Evolutionary conservation across 2,329 filamentous ascomycete genomes (phyloP).

Genomic region (Arthroderma sp.): DNA sequence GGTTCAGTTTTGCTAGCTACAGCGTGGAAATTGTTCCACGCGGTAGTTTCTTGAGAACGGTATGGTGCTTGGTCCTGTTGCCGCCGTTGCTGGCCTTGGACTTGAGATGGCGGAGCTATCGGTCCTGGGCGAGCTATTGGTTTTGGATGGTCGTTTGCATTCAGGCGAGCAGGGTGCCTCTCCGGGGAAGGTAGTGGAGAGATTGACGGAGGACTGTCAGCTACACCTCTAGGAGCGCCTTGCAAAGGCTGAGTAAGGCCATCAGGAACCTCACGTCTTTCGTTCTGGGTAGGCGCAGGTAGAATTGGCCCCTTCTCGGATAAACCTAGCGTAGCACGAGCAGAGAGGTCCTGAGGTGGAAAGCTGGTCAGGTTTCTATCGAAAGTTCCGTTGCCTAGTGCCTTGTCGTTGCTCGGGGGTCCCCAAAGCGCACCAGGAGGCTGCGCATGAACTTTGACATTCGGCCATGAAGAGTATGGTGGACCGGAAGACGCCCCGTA

Average conservation of each 20-base stretch:
- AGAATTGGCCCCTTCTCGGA: conserved; percentile 26
- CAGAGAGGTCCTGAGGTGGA: conserved; percentile 30
- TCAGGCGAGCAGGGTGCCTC: conserved; percentile 21
- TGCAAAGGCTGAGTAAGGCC: conserved; percentile 18
- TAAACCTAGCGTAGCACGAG: conserved; percentile 28
- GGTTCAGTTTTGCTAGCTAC: conserved; percentile 28
- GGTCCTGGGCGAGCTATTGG: conserved; percentile 32
- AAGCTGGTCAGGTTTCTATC: conserved; percentile 40
- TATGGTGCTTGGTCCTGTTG: conserved; percentile 19
- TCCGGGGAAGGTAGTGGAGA: conserved; percentile 28
- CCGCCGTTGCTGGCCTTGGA: conserved; percentile 13
- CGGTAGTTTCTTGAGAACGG: conserved; percentile 18
- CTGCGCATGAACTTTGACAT: conserved; percentile 23
- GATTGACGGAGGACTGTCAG: conserved; percentile 21
- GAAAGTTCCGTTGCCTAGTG: conserved; percentile 52
- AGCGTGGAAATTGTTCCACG: conserved; percentile 34
- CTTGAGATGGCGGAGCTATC: conserved; percentile 33
- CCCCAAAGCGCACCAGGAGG: conserved; percentile 45
- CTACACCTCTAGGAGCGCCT: conserved; percentile 17
- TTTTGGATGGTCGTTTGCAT: conserved; percentile 25
- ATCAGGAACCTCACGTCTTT: conserved; percentile 11
- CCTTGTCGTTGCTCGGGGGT: conserved; percentile 40
- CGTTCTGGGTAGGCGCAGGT: conserved; percentile 10
- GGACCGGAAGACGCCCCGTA: conserved; percentile 15
- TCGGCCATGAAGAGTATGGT: conserved; percentile 26